Evolutionary conservation across 2,329 filamentous ascomycete genomes (phyloP).

Genomic region (Knufia petricola): DNA sequence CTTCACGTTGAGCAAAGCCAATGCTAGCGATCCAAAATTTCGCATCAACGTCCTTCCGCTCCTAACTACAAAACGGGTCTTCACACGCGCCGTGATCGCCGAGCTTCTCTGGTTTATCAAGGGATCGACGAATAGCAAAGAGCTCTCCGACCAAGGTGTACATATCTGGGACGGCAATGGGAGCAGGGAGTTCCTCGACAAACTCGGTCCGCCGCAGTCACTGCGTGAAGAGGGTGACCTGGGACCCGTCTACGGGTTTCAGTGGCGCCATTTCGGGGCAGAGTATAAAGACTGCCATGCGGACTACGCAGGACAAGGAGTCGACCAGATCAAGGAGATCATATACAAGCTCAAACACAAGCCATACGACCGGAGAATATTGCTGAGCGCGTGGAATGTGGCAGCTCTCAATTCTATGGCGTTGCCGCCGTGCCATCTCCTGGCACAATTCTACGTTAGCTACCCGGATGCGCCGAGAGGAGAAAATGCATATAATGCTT

Average conservation of each 20-base stretch:
- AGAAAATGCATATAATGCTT: slow-evolving; percentile 16
- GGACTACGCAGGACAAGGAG: slow-evolving; percentile 79
- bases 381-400: slow-evolving; percentile 91
- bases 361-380: slow-evolving; percentile 82
- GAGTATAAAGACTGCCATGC: slow-evolving; percentile 68
- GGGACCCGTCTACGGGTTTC: slow-evolving; percentile 94
- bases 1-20: slow-evolving; percentile 63
- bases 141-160: slow-evolving; percentile 69
- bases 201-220: slow-evolving; percentile 61
- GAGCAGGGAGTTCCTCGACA: slow-evolving; percentile 80
- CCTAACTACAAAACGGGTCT: slow-evolving; percentile 94
- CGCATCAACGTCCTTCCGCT: slow-evolving; percentile 67
- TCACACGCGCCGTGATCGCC: slow-evolving; percentile 76
- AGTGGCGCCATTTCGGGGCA: slow-evolving; percentile 97
- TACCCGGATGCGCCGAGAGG: slow-evolving; percentile 45
- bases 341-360: slow-evolving; percentile 72
- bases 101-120: slow-evolving; percentile 95
- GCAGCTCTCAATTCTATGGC: slow-evolving; percentile 79
- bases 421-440: slow-evolving; percentile 91
- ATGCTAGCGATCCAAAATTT: slow-evolving; percentile 29
- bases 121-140: slow-evolving; percentile 68
- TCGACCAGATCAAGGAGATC: slow-evolving; percentile 89
- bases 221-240: slow-evolving; percentile 75
- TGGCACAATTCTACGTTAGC: slow-evolving; percentile 89
- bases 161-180: slow-evolving; percentile 99